A percentile compares a stretch with the other conserved stretches of the same genome.
Conservation (phyloP, 352 stramenopile genomes). For the Phytophthora ohioensis region DNA sequence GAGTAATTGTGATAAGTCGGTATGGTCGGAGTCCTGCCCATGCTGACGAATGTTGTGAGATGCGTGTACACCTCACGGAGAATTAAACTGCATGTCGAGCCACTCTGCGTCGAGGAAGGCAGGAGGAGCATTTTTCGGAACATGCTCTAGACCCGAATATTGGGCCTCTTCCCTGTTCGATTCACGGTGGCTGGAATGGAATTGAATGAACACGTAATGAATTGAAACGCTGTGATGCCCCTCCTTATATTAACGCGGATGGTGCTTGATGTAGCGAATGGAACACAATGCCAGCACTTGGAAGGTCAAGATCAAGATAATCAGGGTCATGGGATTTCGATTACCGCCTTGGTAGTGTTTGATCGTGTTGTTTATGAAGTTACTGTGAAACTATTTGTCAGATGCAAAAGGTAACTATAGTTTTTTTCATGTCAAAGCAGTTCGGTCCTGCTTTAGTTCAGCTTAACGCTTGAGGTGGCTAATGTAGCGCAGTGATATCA, state of each 20-base stretch:
- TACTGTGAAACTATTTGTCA: slow-evolving; percentile 3
- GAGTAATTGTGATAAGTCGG: slow-evolving; percentile 1
- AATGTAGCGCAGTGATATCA: slow-evolving; percentile 52
- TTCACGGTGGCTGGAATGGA: slow-evolving; percentile 28
- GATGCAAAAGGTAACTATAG: slow-evolving; percentile 38
- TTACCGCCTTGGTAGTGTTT: too few species aligned
- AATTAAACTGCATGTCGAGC: slow-evolving; percentile 5
- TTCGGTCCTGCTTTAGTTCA: slow-evolving; percentile 3
- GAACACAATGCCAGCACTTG: slow-evolving; percentile 45
- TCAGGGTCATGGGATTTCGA: too few species aligned
- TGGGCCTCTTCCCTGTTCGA: slow-evolving; percentile 18
- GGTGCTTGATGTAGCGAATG: slow-evolving; percentile 58
- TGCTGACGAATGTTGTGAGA: slow-evolving; percentile 1
- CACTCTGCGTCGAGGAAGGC: slow-evolving; percentile 28
- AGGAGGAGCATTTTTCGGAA: slow-evolving; percentile 12
- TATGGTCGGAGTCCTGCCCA: neutral
- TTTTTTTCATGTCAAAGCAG: neutral
- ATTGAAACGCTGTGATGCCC: neutral
- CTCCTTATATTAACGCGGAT: slow-evolving; percentile 37
- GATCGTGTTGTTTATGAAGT: too few species aligned
- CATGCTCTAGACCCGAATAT: neutral
- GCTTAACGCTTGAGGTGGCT: slow-evolving; percentile 30
- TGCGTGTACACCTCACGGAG: neutral
- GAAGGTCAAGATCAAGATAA: slow-evolving; percentile 39
- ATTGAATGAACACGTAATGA: slow-evolving; percentile 28